These are phyloP conservation scores for Coleophoma crateriformis DNA, from an alignment of 2,329 filamentous ascomycete genomes.

Conservation along the genomic window DNA sequence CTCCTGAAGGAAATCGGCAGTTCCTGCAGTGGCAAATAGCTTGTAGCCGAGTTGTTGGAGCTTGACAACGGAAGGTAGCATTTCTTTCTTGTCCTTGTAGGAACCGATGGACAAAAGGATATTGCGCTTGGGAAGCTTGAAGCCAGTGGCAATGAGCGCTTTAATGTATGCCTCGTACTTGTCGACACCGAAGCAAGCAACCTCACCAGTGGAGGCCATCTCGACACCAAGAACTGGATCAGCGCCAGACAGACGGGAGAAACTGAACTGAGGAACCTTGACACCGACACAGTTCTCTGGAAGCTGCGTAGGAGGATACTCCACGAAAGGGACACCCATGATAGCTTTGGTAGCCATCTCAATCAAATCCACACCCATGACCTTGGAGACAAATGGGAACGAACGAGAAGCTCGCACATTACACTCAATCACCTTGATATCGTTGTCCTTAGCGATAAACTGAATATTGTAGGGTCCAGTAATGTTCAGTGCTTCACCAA, in stretches of 20 bases:
- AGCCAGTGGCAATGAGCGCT: conserved; percentile 89
- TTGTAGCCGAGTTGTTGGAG: conserved; percentile 90
- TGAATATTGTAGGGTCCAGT: conserved; percentile 98
- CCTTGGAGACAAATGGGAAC: conserved; percentile 97
- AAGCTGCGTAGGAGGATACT: conserved; percentile 74
- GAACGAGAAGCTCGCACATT: conserved; percentile 95
- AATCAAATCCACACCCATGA: conserved; percentile 95
- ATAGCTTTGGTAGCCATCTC: conserved; percentile 99
- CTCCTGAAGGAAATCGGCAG: conserved; percentile 92
- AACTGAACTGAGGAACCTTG: conserved; percentile 98
- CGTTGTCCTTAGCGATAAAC: conserved; percentile 98
- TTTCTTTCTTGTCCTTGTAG: conserved; percentile 96
- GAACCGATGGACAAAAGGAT: conserved; percentile 92
- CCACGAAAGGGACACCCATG: conserved; percentile 73
- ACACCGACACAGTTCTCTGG: conserved; percentile 83
- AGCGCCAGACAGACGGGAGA: conserved; percentile 91
- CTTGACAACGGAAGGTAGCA: conserved; percentile 88
- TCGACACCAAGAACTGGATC: conserved; percentile 96
- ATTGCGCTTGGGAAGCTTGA: conserved; percentile 93
- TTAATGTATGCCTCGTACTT: conserved; percentile 99
- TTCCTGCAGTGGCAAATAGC: conserved; percentile 92
- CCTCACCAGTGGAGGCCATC: conserved; percentile 98
- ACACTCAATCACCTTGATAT: conserved; percentile 99
- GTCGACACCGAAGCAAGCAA: conserved; percentile 90
- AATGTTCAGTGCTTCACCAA: conserved; percentile 87